Conservation (phyloP, 2,329 filamentous ascomycete genomes). For the Dothistroma pini region DNA sequence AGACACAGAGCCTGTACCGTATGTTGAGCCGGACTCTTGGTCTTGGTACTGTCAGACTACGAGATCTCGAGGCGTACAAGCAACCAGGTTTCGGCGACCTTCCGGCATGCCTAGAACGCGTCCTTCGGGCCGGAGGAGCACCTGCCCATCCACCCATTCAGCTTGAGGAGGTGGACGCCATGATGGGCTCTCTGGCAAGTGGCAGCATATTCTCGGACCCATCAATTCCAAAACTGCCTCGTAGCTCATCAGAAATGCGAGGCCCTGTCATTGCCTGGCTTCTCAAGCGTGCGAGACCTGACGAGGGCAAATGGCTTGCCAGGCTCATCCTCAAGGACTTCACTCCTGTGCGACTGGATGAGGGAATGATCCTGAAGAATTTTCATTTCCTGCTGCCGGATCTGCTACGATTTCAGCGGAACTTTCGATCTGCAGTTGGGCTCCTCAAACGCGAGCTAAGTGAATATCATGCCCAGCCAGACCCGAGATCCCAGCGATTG, state of each 20-base stretch:
- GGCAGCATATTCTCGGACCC: conserved; percentile 68
- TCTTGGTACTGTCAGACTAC: conserved; percentile 59
- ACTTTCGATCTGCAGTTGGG: conserved; percentile 58
- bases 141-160: conserved; percentile 46
- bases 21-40: conserved; percentile 66
- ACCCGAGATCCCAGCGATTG: conserved; percentile 29
- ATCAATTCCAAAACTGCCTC: conserved; percentile 42
- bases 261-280: conserved; percentile 53
- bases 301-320: conserved; percentile 83
- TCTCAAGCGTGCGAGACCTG: conserved; percentile 58
- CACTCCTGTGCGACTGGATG: conserved; percentile 62
- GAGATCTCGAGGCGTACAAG: conserved; percentile 61
- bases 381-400: conserved; percentile 69
- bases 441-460: conserved; percentile 49
- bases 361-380: conserved; percentile 51
- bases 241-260: conserved; percentile 29
- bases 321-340: conserved; percentile 75
- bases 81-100: conserved; percentile 62
- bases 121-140: conserved; percentile 57
- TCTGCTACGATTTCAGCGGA: conserved; percentile 66
- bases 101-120: conserved; percentile 64
- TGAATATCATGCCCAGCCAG: conserved; percentile 38
- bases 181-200: conserved; percentile 64
- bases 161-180: conserved; percentile 67
- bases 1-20: conserved; percentile 58